Evolutionary conservation across 2,329 filamentous ascomycete genomes (phyloP).

Genomic region (Cercospora sp.): DNA sequence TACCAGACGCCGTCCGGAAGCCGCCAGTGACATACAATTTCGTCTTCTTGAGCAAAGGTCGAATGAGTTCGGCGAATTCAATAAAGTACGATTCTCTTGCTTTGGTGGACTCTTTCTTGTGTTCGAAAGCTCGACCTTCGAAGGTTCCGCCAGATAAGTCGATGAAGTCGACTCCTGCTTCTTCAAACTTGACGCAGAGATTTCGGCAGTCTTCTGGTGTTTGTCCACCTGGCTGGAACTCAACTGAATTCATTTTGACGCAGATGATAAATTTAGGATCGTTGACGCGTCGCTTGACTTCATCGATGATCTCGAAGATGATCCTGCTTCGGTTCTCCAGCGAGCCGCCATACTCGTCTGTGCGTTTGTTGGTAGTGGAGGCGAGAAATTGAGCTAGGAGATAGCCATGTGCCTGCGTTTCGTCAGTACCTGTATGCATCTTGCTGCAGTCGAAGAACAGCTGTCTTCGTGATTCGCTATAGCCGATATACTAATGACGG

Average conservation of each 20-base stretch:
- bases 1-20: slow-evolving; percentile 36
- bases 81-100: slow-evolving; percentile 36
- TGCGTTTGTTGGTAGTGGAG: slow-evolving; percentile 45
- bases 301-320: slow-evolving; percentile 46
- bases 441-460: neutral
- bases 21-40: slow-evolving; percentile 39
- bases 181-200: slow-evolving; percentile 32
- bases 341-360: slow-evolving; percentile 46
- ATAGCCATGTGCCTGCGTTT: slow-evolving; percentile 42
- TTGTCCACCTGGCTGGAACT: slow-evolving; percentile 35
- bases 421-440: neutral
- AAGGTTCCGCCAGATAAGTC: slow-evolving; percentile 36
- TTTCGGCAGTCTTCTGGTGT: slow-evolving; percentile 33
- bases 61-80: slow-evolving; percentile 37
- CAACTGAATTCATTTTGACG: slow-evolving; percentile 37
- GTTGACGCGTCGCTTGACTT: slow-evolving; percentile 28
- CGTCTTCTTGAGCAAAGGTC: slow-evolving; percentile 35
- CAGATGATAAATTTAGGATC: slow-evolving; percentile 35
- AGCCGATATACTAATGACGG: neutral
- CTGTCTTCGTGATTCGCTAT: neutral
- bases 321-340: slow-evolving; percentile 45
- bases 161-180: slow-evolving; percentile 31
- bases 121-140: slow-evolving; percentile 34
- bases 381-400: slow-evolving; percentile 46
- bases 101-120: slow-evolving; percentile 36